Evolutionary conservation across 2,329 filamentous ascomycete genomes (phyloP).

Genomic region (Fusarium pseudocircinatum): DNA sequence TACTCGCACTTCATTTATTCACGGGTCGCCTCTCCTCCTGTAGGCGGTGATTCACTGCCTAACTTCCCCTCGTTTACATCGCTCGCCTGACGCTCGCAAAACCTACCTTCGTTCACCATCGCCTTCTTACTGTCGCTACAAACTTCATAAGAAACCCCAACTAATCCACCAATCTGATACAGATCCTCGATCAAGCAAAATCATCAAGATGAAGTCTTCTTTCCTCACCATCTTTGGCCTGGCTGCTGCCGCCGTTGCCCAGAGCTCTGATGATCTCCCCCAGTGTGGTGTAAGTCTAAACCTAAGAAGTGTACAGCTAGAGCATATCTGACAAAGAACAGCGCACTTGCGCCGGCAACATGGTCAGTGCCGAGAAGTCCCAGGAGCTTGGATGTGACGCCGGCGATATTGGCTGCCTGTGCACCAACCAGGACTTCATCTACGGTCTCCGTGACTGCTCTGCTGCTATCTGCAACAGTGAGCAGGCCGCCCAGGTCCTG

Average conservation of each 20-base stretch:
- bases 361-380: constrained; percentile 56
- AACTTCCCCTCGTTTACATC: constrained; percentile 9
- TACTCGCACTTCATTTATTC: constrained; percentile 23
- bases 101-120: constrained; percentile 12
- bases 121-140: constrained; percentile 14
- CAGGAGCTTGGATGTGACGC: constrained; percentile 56
- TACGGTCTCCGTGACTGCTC: constrained; percentile 64
- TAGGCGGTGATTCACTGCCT: constrained; percentile 25
- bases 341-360: constrained; percentile 61
- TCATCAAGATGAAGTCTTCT: constrained; percentile 62
- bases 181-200: constrained; percentile 30
- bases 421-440: constrained; percentile 57
- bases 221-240: constrained; percentile 55
- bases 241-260: constrained; percentile 53
- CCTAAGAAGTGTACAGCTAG: not conserved
- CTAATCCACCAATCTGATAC: constrained; percentile 19
- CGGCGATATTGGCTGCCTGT: constrained; percentile 57
- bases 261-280: constrained; percentile 55
- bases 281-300: constrained; percentile 61
- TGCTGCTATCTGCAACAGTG: constrained; percentile 51
- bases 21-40: not conserved
- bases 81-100: not conserved
- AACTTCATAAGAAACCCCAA: constrained; percentile 5
- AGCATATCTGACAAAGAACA: constrained; percentile 43
- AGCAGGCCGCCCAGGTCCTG: constrained; percentile 51